Evolutionary conservation across 2,329 filamentous ascomycete species (phyloP).

Genomic region (Beauveria rudraprayagi): DNA sequence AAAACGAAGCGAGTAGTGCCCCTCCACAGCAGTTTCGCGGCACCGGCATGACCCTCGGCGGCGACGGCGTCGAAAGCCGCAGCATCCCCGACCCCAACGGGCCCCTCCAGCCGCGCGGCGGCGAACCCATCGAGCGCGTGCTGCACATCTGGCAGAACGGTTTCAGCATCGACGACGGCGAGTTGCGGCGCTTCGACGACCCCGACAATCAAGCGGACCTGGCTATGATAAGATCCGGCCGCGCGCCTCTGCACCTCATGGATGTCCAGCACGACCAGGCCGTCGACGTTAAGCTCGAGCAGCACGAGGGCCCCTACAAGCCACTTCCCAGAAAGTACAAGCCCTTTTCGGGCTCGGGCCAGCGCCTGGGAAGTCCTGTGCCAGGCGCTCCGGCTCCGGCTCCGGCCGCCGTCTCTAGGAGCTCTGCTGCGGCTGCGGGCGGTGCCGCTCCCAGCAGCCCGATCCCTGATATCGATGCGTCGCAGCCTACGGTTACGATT

Average conservation of each 20-base stretch:
- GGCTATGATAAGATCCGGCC: slow-evolving; percentile 67
- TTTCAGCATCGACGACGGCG: slow-evolving; percentile 77
- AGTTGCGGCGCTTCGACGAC: slow-evolving; percentile 70
- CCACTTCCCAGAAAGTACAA: slow-evolving; percentile 67
- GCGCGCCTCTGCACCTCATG: slow-evolving; percentile 70
- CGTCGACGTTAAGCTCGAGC: slow-evolving; percentile 70
- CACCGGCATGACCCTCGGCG: slow-evolving; percentile 66
- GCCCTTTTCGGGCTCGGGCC: slow-evolving; percentile 64
- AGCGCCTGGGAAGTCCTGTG: slow-evolving; percentile 68
- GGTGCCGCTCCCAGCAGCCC: slow-evolving; percentile 17
- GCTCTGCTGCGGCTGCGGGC: slow-evolving; percentile 11
- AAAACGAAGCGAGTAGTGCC: slow-evolving; percentile 42
- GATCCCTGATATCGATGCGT: slow-evolving; percentile 45
- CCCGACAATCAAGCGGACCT: slow-evolving; percentile 65
- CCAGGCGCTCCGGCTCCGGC: slow-evolving; percentile 44
- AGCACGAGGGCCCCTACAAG: slow-evolving; percentile 64
- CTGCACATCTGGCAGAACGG: slow-evolving; percentile 78
- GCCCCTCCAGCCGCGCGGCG: slow-evolving; percentile 19
- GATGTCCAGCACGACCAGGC: slow-evolving; percentile 67
- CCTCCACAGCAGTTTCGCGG: slow-evolving; percentile 55
- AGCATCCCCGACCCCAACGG: slow-evolving; percentile 53
- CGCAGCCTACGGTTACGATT: slow-evolving; percentile 60
- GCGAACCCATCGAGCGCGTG: slow-evolving; percentile 53
- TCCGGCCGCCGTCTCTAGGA: slow-evolving; percentile 26
- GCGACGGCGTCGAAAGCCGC: slow-evolving; percentile 65